phyloP scores from a whole-genome alignment of 139 green algal species.

The Astrephomene gubernaculifera region DNA sequence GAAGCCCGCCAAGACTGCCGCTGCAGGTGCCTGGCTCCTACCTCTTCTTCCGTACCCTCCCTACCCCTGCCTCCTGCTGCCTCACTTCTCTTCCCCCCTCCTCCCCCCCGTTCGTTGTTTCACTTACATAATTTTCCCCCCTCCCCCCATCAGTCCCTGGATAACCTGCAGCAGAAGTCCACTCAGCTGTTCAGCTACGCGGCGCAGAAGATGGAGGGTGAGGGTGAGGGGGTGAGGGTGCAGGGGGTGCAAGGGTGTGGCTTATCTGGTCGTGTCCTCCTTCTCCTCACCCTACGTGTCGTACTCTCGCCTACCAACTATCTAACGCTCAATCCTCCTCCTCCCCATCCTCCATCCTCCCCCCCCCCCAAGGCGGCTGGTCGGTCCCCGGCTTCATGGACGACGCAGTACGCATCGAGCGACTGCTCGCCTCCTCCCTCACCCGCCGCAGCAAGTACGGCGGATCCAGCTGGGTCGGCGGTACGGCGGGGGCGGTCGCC shows the following conservation, averaged over 20 bases:
- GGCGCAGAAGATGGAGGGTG: slow-evolving; percentile 25
- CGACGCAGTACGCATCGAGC: slow-evolving; percentile 86
- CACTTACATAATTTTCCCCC: neutral
- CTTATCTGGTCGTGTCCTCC: no score
- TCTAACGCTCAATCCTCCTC: no score
- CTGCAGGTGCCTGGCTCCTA: neutral
- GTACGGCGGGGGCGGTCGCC: slow-evolving; percentile 63
- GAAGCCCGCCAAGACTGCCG: no score
- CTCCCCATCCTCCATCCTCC: no score
- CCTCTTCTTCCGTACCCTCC: neutral
- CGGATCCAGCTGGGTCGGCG: neutral
- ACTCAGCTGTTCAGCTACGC: slow-evolving; percentile 42
- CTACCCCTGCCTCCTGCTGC: neutral
- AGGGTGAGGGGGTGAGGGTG: neutral
- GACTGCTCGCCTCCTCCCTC: slow-evolving; percentile 37
- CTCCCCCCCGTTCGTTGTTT: neutral
- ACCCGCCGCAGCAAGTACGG: neutral
- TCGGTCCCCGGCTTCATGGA: slow-evolving; percentile 70
- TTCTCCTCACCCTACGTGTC: no score
- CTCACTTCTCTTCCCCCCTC: neutral
- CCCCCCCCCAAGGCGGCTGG: neutral
- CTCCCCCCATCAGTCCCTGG: neutral
- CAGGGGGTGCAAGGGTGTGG: no score
- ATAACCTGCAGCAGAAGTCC: slow-evolving; percentile 35
- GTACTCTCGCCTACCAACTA: no score